A percentile compares a stretch with the other conserved stretches of the same genome.
These are phyloP conservation scores for Cunninghamia lanceolata DNA, from an alignment of 75 land plant species.

Conservation along the genomic window DNA sequence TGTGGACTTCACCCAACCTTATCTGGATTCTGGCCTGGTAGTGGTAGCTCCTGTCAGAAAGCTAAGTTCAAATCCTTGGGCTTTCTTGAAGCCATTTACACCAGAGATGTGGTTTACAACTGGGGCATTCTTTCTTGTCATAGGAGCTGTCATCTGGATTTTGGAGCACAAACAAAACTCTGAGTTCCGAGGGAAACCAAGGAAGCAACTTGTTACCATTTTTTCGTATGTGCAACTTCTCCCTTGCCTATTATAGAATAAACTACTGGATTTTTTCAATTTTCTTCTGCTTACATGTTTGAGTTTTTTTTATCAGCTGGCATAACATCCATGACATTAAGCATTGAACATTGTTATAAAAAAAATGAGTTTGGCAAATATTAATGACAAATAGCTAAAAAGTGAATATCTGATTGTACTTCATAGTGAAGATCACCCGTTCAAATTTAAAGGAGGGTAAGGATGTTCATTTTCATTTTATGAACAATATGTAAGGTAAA, in stretches of 20 bases:
- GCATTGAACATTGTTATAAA: too few relatives aligned
- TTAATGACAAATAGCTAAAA: too few relatives aligned
- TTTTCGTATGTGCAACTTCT: conserved; percentile 38
- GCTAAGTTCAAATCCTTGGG: conserved; percentile 47
- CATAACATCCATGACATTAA: too few relatives aligned
- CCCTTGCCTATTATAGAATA: background rate
- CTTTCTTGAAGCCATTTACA: conserved; percentile 54
- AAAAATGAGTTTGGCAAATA: too few relatives aligned
- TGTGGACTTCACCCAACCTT: conserved; percentile 86
- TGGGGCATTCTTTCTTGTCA: conserved; percentile 34
- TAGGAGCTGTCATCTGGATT: conserved; percentile 60
- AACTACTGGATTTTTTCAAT: background rate
- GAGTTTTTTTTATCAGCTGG: background rate
- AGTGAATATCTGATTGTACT: too few relatives aligned
- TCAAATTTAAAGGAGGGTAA: too few relatives aligned
- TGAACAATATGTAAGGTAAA: too few relatives aligned
- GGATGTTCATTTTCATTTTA: too few relatives aligned
- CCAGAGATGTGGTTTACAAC: conserved; percentile 50
- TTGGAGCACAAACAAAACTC: conserved; percentile 51
- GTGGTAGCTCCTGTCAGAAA: conserved; percentile 63
- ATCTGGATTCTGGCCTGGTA: conserved; percentile 70
- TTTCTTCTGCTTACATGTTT: background rate
- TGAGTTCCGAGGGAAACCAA: conserved; percentile 64
- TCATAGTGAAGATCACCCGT: too few relatives aligned
- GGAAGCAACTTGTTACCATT: conserved; percentile 43